A percentile compares a stretch with the other conserved stretches of the same genome.
phyloP scores from a whole-genome alignment of 2,329 filamentous ascomycete genomes.

The Seiridium unicorne region DNA sequence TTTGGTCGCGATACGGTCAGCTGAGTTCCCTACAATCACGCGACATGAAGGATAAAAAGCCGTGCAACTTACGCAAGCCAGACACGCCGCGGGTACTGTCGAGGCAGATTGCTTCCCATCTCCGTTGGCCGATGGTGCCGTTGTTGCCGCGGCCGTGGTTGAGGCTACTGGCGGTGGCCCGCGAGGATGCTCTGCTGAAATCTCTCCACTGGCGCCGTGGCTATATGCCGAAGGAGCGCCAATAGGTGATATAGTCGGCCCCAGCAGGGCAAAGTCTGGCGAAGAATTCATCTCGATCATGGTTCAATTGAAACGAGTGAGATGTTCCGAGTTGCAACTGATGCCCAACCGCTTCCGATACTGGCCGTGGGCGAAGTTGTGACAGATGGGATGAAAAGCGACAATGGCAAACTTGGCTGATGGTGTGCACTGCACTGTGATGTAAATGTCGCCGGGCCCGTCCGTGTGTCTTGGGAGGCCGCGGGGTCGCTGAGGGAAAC shows the following conservation, averaged over 20 bases:
- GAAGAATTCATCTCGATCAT: not conserved
- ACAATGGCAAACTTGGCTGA: not conserved
- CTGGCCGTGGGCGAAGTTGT: not conserved
- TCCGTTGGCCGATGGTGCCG: not conserved
- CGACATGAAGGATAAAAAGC: not conserved
- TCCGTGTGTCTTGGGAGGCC: not conserved
- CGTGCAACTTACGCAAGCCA: constrained; percentile 29
- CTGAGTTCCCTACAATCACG: not conserved
- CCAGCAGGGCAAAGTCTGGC: not conserved
- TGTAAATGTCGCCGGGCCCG: not conserved
- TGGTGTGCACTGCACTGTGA: not conserved
- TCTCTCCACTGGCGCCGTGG: not conserved
- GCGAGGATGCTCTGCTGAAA: not conserved
- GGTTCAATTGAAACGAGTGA: not conserved
- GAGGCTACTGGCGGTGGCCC: not conserved
- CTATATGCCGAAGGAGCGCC: not conserved
- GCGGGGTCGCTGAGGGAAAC: not conserved
- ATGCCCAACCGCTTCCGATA: not conserved
- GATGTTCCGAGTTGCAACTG: not conserved
- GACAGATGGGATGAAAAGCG: not conserved
- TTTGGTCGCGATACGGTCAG: constrained; percentile 15
- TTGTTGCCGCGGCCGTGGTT: not conserved
- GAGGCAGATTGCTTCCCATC: constrained; percentile 17
- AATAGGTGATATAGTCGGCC: not conserved
- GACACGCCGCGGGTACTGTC: constrained; percentile 50